These are phyloP conservation scores for Umbellularia californica DNA, from an alignment of 164 flowering plant species.

Conservation along the genomic window DNA sequence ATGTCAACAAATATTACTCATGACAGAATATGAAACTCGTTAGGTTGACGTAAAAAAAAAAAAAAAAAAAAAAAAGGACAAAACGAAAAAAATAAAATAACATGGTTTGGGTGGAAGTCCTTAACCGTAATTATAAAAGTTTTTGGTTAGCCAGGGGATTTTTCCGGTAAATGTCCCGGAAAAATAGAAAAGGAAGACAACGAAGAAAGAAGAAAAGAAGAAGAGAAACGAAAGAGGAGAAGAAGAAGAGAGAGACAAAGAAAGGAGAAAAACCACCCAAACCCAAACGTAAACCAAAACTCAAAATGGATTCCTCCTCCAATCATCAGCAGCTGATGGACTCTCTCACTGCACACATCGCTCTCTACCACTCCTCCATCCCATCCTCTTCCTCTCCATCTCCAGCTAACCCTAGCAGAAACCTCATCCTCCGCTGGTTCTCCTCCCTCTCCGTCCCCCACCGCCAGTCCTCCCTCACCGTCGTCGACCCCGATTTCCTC, in stretches of 20 bases:
- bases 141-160: no score
- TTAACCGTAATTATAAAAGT: no score
- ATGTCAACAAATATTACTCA: no score
- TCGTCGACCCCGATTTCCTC: constrained; percentile 44
- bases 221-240: not conserved
- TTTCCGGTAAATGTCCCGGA: no score
- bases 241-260: not conserved
- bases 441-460: constrained; percentile 62
- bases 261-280: not conserved
- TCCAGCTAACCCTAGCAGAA: constrained; percentile 36
- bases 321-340: constrained; percentile 46
- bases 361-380: constrained; percentile 54
- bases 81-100: no score
- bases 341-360: constrained; percentile 75
- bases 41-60: no score
- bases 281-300: no score
- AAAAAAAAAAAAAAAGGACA: no score
- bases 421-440: constrained; percentile 79
- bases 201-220: not conserved
- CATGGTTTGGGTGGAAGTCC: no score
- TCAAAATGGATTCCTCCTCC: constrained; percentile 15
- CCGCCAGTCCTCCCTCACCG: constrained; percentile 64
- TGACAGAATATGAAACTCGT: no score
- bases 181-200: not conserved
- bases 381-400: constrained; percentile 11